These are phyloP conservation scores for Schwanniomyces pseudopolymorphus DNA, from an alignment of 805 yeast species.

Conservation along the genomic window DNA sequence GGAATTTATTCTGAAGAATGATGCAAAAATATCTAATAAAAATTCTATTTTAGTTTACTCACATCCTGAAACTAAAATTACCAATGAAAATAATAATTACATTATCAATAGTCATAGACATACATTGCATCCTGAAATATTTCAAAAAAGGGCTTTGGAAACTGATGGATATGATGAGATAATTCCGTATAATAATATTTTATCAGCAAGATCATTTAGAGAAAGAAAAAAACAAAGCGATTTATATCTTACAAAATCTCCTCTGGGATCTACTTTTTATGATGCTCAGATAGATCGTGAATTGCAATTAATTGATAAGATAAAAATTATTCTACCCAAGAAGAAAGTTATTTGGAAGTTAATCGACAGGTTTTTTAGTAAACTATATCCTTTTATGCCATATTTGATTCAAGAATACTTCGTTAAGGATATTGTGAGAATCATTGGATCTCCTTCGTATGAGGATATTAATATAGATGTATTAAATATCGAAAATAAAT, in stretches of 20 bases:
- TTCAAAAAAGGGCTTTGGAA: slow-evolving; percentile 30
- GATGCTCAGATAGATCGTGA: slow-evolving; percentile 31
- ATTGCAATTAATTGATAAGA: slow-evolving; percentile 28
- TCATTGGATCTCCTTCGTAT: slow-evolving; percentile 33
- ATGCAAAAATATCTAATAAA: slow-evolving; percentile 13
- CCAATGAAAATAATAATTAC: slow-evolving; percentile 6
- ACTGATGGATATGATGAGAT: slow-evolving; percentile 34
- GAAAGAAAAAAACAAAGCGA: slow-evolving; percentile 13
- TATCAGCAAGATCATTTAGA: too few relatives aligned
- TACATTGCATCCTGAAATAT: too few relatives aligned
- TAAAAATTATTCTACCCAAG: slow-evolving; percentile 39
- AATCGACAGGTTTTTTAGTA: slow-evolving; percentile 40
- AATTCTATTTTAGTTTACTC: too few relatives aligned
- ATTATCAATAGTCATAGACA: too few relatives aligned
- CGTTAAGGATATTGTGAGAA: slow-evolving; percentile 20
- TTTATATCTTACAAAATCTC: slow-evolving; percentile 18
- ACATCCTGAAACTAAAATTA: slow-evolving; percentile 17
- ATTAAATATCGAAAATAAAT: slow-evolving; percentile 34
- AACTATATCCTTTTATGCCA: slow-evolving; percentile 50
- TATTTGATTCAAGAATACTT: slow-evolving; percentile 41
- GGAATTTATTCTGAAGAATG: slow-evolving; percentile 24
- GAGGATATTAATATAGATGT: slow-evolving; percentile 23
- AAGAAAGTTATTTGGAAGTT: slow-evolving; percentile 39
- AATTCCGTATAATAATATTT: slow-evolving; percentile 29
- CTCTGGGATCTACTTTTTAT: slow-evolving; percentile 32